These are phyloP conservation scores for Skeletonema potamos DNA, from an alignment of 108 stramenopile genomes.

Conservation along the genomic window DNA sequence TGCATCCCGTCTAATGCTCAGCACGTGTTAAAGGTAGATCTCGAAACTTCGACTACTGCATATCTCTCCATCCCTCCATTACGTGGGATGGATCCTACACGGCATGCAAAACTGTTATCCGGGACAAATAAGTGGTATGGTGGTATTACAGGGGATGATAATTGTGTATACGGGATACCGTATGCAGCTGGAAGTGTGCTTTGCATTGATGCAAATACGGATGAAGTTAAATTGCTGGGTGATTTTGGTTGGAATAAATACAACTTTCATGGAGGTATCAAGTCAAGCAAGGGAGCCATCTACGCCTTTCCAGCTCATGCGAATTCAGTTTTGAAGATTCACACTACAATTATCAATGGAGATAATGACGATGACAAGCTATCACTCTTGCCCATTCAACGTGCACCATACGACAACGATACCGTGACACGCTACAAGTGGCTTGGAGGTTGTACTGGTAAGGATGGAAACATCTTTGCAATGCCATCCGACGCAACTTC, in stretches of 20 bases:
- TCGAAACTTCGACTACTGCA: constrained; percentile 60
- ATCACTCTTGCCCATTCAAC: constrained; percentile 50
- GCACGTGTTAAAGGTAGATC: constrained; percentile 75
- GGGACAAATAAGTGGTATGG: constrained; percentile 84
- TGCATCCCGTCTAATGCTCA: constrained; percentile 81
- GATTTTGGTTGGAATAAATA: constrained; percentile 64
- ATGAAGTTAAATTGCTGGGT: constrained; percentile 64
- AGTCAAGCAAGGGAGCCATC: constrained; percentile 42
- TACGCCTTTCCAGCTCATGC: constrained; percentile 83
- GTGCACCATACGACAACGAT: constrained; percentile 54
- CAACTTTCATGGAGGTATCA: constrained; percentile 88
- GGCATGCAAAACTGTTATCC: constrained; percentile 54
- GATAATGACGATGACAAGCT: constrained; percentile 7
- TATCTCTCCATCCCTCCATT: constrained; percentile 53
- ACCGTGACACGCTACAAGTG: constrained; percentile 70
- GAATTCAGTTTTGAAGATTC: constrained; percentile 62
- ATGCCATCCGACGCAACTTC: constrained; percentile 75
- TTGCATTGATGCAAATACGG: constrained; percentile 62
- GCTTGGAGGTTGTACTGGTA: constrained; percentile 77
- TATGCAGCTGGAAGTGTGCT: constrained; percentile 65
- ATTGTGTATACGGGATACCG: constrained; percentile 79
- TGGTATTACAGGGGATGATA: constrained; percentile 76
- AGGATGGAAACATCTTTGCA: constrained; percentile 82
- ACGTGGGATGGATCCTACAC: neutral
- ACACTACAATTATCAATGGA: constrained; percentile 38